Percentiles rank a stretch among this genome's conserved stretches.
phyloP scores from a whole-genome alignment of 2,329 filamentous ascomycete species.

The Fusarium drepaniforme region DNA sequence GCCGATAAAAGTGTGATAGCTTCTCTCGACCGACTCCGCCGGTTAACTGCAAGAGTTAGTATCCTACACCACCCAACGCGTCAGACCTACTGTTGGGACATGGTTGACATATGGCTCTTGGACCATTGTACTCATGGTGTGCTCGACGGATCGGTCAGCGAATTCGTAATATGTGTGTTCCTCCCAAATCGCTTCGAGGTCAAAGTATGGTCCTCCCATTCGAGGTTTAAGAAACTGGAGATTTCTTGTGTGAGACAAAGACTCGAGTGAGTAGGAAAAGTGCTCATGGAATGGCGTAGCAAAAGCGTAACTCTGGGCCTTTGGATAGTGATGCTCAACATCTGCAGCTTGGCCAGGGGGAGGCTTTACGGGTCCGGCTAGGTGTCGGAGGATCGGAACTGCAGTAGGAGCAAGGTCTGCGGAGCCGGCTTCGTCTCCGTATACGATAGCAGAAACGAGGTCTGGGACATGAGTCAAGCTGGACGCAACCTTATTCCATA shows the following conservation, averaged over 20 bases:
- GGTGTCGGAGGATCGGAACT: slow-evolving; percentile 32
- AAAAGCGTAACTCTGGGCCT: slow-evolving; percentile 53
- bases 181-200: slow-evolving; percentile 83
- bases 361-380: slow-evolving; percentile 20
- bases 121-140: slow-evolving; percentile 87
- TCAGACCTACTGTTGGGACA: slow-evolving; percentile 70
- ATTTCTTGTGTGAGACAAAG: slow-evolving; percentile 74
- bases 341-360: background rate
- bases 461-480: slow-evolving; percentile 36
- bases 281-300: slow-evolving; percentile 60
- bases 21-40: slow-evolving; percentile 76
- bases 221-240: slow-evolving; percentile 74
- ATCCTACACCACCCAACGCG: background rate
- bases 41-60: slow-evolving; percentile 58
- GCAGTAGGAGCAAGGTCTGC: background rate
- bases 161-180: slow-evolving; percentile 83
- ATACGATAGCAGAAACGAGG: slow-evolving; percentile 39
- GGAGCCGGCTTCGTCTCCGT: slow-evolving; percentile 22
- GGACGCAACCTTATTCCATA: slow-evolving; percentile 40
- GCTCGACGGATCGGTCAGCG: slow-evolving; percentile 73
- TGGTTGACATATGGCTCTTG: slow-evolving; percentile 85
- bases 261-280: slow-evolving; percentile 66
- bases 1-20: slow-evolving; percentile 75
- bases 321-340: slow-evolving; percentile 56
- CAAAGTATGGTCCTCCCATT: slow-evolving; percentile 75